Evolutionary conservation across 345 rosid genomes (phyloP).

Genomic region (Brassica cretica): DNA sequence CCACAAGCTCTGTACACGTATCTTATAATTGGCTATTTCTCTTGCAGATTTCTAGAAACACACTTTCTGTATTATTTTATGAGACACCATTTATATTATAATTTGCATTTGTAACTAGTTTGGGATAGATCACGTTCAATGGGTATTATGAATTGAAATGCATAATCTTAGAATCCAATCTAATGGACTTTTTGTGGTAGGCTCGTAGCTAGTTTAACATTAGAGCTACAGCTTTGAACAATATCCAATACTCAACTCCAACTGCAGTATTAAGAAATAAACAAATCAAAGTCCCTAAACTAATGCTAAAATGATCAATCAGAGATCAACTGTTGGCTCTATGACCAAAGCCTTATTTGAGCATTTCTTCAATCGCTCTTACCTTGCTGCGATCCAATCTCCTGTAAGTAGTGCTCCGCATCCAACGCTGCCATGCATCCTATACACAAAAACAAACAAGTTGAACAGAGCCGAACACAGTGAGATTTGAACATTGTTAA

Average conservation of each 20-base stretch:
- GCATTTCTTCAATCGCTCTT: conserved; percentile 54
- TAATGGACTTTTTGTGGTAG: not conserved
- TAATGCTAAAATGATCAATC: conserved; percentile 4
- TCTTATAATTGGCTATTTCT: not conserved
- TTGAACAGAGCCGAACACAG: not conserved
- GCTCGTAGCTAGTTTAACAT: not conserved
- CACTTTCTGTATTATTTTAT: not conserved
- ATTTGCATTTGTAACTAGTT: not conserved
- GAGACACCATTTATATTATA: no score
- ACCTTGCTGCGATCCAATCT: conserved; percentile 65
- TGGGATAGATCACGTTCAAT: not conserved
- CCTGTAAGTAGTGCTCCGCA: conserved; percentile 92
- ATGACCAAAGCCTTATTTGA: not conserved
- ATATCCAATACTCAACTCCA: not conserved
- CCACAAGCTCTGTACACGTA: not conserved
- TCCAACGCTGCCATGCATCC: conserved; percentile 99
- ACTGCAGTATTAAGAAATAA: conserved; percentile 2
- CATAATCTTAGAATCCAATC: not conserved
- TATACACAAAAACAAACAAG: conserved; percentile 33
- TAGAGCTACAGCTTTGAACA: conserved; percentile 30
- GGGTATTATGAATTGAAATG: not conserved
- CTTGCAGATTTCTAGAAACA: not conserved
- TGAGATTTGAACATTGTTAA: not conserved
- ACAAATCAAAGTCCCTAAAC: conserved; percentile 10
- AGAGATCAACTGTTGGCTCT: conserved; percentile 5